phyloP scores from a whole-genome alignment of 148 eudicot genomes.

The Dysphania ambrosioides region DNA sequence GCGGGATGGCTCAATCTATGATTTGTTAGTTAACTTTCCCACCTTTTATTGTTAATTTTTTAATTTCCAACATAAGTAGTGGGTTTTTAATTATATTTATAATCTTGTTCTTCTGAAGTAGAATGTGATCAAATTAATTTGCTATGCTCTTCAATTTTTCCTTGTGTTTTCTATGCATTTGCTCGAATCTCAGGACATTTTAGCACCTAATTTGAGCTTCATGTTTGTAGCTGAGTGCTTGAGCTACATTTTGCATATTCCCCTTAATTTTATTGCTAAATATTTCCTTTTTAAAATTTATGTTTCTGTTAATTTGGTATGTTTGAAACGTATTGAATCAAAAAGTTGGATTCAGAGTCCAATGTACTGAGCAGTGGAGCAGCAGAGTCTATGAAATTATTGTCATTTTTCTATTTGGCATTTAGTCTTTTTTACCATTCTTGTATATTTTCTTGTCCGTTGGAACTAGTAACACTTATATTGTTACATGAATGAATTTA shows the following conservation, averaged over 20 bases:
- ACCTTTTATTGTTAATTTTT: neutral
- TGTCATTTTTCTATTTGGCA: constrained; percentile 30
- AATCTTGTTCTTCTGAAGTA: constrained; percentile 20
- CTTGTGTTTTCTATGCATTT: neutral
- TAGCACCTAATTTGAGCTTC: neutral
- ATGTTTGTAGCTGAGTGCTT: too few species aligned
- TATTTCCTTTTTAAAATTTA: neutral
- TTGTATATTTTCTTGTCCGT: constrained; percentile 28
- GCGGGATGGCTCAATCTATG: constrained; percentile 38
- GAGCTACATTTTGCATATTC: too few species aligned
- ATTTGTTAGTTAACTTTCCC: constrained; percentile 24
- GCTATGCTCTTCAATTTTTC: neutral
- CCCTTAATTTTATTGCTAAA: too few species aligned
- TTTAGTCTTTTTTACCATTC: constrained; percentile 26
- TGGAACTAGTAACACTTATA: constrained; percentile 27
- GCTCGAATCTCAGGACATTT: neutral
- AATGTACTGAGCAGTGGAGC: constrained; percentile 9
- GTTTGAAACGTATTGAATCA: neutral
- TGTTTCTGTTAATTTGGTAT: neutral
- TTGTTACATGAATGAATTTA: constrained; percentile 10
- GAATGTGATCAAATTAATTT: constrained; percentile 11
- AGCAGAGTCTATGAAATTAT: constrained; percentile 9
- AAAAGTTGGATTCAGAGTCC: neutral
- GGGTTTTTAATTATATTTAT: neutral
- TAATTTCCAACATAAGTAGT: neutral